Percentiles rank a stretch among this genome's conserved stretches.
Evolutionary conservation across 441 rosid genomes (phyloP).

Genomic region (Viola pubescens): DNA sequence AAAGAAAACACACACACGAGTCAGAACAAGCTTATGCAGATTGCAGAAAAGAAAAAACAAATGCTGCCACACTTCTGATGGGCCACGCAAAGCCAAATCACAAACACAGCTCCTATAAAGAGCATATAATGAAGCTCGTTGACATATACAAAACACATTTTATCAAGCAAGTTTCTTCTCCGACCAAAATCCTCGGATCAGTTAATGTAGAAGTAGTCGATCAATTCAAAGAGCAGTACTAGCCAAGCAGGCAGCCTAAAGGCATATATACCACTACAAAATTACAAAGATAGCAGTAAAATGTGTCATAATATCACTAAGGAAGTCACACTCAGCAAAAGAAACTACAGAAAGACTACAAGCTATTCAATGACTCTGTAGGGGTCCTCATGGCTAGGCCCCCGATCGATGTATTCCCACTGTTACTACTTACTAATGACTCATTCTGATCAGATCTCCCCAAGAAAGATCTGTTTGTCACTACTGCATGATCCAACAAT

Average conservation of each 20-base stretch:
- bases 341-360: conserved; percentile 12
- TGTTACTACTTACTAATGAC: background rate
- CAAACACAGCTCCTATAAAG: too few relatives aligned
- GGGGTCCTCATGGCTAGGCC: background rate
- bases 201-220: too few relatives aligned
- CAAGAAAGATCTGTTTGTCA: conserved; percentile 79
- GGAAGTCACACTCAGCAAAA: background rate
- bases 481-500: conserved; percentile 86
- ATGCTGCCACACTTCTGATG: too few relatives aligned
- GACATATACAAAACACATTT: too few relatives aligned
- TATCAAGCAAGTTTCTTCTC: too few relatives aligned
- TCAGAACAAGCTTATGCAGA: too few relatives aligned
- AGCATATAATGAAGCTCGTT: too few relatives aligned
- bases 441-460: conserved; percentile 49
- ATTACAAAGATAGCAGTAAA: background rate
- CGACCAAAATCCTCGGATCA: too few relatives aligned
- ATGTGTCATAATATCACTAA: conserved; percentile 4
- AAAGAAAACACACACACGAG: too few relatives aligned
- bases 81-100: too few relatives aligned
- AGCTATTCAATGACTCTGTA: background rate
- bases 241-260: too few relatives aligned
- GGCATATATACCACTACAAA: background rate
- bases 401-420: background rate
- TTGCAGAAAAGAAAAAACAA: too few relatives aligned
- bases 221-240: background rate